These are phyloP conservation scores for Populus tomentosa DNA, from an alignment of 441 rosid species.

Conservation along the genomic window DNA sequence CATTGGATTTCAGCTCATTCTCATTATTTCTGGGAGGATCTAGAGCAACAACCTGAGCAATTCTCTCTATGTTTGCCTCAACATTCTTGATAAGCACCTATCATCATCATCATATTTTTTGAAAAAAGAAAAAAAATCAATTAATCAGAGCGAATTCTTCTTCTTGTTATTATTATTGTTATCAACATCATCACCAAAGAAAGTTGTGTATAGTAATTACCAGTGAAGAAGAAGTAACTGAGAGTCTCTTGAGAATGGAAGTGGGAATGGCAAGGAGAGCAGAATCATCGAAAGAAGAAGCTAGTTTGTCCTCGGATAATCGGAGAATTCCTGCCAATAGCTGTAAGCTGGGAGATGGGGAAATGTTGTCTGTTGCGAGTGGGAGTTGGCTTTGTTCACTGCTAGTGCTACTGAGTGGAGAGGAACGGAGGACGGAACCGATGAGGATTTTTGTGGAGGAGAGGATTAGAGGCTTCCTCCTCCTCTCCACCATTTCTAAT, in stretches of 20 bases:
- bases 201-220: conserved; percentile 28
- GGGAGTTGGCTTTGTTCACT: conserved; percentile 4
- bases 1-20: conserved; percentile 7
- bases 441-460: conserved; percentile 68
- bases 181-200: neutral
- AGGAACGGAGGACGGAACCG: conserved; percentile 49
- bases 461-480: conserved; percentile 77
- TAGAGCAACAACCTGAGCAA: conserved; percentile 68
- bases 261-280: conserved; percentile 65
- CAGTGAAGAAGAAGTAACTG: conserved; percentile 68
- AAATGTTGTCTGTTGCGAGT: neutral
- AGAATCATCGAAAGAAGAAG: conserved; percentile 51
- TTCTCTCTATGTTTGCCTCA: conserved; percentile 46
- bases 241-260: conserved; percentile 59
- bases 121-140: neutral
- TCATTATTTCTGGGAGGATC: conserved; percentile 56
- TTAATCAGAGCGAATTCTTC: neutral
- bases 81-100: conserved; percentile 64
- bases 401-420: conserved; percentile 4
- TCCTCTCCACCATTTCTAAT: conserved; percentile 53
- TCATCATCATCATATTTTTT: neutral
- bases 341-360: conserved; percentile 17
- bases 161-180: neutral
- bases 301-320: conserved; percentile 31
- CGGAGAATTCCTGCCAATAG: conserved; percentile 73